Percentiles rank a stretch among this genome's conserved stretches.
These are phyloP conservation scores for Psilocybe cyanescens DNA, from an alignment of 768 basidiomycete species.

Conservation along the genomic window DNA sequence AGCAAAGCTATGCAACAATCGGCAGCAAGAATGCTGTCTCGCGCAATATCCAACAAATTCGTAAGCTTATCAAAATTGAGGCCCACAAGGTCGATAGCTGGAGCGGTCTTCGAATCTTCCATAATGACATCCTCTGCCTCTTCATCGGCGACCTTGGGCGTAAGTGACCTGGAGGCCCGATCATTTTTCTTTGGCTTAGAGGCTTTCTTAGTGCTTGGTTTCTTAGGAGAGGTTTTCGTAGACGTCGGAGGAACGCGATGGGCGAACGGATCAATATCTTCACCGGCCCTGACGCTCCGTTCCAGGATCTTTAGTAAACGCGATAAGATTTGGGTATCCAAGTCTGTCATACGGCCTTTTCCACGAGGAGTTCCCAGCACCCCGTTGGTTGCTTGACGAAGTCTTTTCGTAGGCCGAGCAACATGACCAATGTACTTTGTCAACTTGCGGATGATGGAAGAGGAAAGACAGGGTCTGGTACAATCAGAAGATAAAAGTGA, in stretches of 20 bases:
- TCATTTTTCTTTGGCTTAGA: constrained; percentile 41
- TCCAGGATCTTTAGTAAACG: constrained; percentile 80
- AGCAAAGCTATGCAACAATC: constrained; percentile 84
- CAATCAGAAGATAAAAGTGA: constrained; percentile 62
- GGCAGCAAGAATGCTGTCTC: constrained; percentile 80
- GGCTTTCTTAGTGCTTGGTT: constrained; percentile 45
- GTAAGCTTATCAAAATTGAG: constrained; percentile 54
- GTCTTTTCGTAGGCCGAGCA: constrained; percentile 69
- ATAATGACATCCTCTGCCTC: constrained; percentile 14
- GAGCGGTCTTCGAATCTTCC: constrained; percentile 9
- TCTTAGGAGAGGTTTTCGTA: constrained; percentile 51
- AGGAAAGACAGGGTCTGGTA: constrained; percentile 63
- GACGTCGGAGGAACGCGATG: constrained; percentile 24
- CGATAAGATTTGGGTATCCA: constrained; percentile 64
- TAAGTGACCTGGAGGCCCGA: constrained; percentile 46
- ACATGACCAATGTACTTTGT: constrained; percentile 71
- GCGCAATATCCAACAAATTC: constrained; percentile 58
- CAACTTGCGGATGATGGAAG: constrained; percentile 65
- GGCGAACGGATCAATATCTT: constrained; percentile 76
- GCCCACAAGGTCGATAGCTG: constrained; percentile 38
- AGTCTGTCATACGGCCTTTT: constrained; percentile 65
- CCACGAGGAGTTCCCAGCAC: constrained; percentile 48
- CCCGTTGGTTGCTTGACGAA: constrained; percentile 48
- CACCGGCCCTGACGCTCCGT: constrained; percentile 75
- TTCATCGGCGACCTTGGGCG: constrained; percentile 36